phyloP scores from a whole-genome alignment of 257 asterid genomes.

The Verbascum thapsus region DNA sequence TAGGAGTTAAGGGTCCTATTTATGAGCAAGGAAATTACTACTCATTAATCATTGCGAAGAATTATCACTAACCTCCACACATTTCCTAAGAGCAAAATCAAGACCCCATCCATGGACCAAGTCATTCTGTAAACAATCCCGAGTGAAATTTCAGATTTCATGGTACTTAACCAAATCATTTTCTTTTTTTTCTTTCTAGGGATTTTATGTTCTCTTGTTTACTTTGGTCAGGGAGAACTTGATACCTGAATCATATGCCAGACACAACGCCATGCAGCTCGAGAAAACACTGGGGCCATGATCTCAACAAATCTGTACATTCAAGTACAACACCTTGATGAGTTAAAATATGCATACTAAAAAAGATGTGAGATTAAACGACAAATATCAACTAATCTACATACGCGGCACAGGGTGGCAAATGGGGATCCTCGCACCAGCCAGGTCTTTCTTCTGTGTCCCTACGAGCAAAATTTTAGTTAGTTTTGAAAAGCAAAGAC shows the following conservation, averaged over 20 bases:
- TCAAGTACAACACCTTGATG: neutral
- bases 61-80: constrained; percentile 71
- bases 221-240: neutral
- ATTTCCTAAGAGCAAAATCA: constrained; percentile 88
- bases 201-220: neutral
- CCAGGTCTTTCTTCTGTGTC: constrained; percentile 85
- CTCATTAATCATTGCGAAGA: neutral
- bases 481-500: constrained; percentile 8
- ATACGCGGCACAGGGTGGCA: constrained; percentile 99
- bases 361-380: constrained; percentile 6
- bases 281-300: constrained; percentile 98
- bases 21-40: neutral
- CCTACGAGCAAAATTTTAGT: constrained; percentile 40
- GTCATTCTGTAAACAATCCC: constrained; percentile 71
- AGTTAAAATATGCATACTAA: neutral
- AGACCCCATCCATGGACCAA: constrained; percentile 99
- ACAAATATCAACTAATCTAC: constrained; percentile 26
- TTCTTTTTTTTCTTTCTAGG: neutral
- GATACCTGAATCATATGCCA: constrained; percentile 96
- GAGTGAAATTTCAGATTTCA: constrained; percentile 21
- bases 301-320: constrained; percentile 87
- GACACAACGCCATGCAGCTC: constrained; percentile 94
- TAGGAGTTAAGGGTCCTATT: too few species aligned
- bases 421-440: constrained; percentile 82
- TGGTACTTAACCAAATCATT: neutral